These are phyloP conservation scores for Adansonia digitata DNA, from an alignment of 345 rosid genomes.

Conservation along the genomic window DNA sequence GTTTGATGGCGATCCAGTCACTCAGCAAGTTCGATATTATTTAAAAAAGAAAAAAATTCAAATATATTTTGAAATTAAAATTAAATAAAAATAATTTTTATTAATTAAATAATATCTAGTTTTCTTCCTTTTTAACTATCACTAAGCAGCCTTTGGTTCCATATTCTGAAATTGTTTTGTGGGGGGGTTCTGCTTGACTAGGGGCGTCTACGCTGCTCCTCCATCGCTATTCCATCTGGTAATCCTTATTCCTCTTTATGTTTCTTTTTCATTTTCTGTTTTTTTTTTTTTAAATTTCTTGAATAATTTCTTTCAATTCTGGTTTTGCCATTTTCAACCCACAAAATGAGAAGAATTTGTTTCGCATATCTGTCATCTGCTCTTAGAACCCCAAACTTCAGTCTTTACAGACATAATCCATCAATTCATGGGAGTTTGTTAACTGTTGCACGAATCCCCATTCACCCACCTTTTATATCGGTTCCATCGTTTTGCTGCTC, in stretches of 20 bases:
- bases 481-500: conserved; percentile 26
- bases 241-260: not conserved
- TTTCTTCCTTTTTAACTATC: not conserved
- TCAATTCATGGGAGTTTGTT: not conserved
- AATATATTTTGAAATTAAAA: too few relatives aligned
- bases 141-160: not conserved
- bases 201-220: not conserved
- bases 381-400: not conserved
- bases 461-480: not conserved
- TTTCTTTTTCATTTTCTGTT: not conserved
- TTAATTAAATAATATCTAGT: too few relatives aligned
- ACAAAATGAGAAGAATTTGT: conserved; percentile 4
- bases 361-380: not conserved
- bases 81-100: too few relatives aligned
- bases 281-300: not conserved
- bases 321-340: not conserved
- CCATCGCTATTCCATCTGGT: not conserved
- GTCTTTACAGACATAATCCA: not conserved
- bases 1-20: too few relatives aligned
- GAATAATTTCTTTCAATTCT: not conserved
- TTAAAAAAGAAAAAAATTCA: too few relatives aligned
- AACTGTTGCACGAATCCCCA: not conserved
- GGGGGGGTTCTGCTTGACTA: not conserved
- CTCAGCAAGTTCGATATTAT: too few relatives aligned
- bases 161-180: not conserved